phyloP scores from a whole-genome alignment of 768 basidiomycete genomes.

The Boletus tomentosulus region DNA sequence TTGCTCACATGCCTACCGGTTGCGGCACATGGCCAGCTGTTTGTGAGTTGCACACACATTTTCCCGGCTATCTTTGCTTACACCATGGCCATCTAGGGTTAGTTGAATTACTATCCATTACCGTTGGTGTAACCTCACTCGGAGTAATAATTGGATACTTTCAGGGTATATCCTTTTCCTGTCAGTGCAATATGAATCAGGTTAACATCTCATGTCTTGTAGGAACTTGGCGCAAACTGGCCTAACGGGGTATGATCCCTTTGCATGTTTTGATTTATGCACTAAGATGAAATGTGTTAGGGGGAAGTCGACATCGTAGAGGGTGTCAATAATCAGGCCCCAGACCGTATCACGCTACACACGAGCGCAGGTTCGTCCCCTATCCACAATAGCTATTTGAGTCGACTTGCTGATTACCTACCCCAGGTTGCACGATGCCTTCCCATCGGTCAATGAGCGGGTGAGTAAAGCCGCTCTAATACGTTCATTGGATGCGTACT shows the following conservation, averaged over 20 bases:
- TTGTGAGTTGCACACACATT: constrained; percentile 22
- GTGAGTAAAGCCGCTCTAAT: constrained; percentile 10
- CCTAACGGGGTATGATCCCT: constrained; percentile 15
- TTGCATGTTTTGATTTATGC: not conserved
- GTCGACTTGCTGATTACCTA: not conserved
- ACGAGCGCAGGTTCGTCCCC: constrained; percentile 20
- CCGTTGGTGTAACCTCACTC: not conserved
- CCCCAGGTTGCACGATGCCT: constrained; percentile 34
- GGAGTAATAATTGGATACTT: not conserved
- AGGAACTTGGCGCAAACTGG: constrained; percentile 30
- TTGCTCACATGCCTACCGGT: constrained; percentile 36
- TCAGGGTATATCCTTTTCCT: constrained; percentile 16
- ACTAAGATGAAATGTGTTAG: constrained; percentile 6
- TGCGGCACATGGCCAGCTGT: constrained; percentile 39
- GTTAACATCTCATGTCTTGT: not conserved
- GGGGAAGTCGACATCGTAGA: constrained; percentile 35
- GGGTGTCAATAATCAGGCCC: constrained; percentile 29
- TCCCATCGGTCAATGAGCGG: constrained; percentile 26
- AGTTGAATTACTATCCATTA: not conserved
- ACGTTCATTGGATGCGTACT: not conserved
- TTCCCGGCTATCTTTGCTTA: not conserved
- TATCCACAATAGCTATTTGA: not conserved
- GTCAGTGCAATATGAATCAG: not conserved
- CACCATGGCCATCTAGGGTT: constrained; percentile 9
- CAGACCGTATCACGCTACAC: constrained; percentile 29